Evolutionary conservation across 768 basidiomycete genomes (phyloP).

Genomic region (Xerocomellus intermedius): DNA sequence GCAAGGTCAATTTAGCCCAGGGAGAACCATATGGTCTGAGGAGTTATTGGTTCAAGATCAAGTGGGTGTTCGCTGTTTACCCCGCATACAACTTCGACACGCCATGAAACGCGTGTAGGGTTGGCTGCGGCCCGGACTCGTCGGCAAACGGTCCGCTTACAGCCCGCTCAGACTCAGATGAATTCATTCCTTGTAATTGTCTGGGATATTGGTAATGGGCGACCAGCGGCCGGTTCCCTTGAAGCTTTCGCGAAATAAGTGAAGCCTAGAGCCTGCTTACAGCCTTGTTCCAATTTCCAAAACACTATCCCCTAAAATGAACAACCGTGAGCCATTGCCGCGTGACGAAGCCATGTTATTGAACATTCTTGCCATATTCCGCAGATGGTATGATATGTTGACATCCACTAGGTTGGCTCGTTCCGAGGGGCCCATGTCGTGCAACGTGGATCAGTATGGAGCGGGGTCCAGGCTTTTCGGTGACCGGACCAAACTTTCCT

Average conservation of each 20-base stretch:
- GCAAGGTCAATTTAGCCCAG: neutral
- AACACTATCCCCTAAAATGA: neutral
- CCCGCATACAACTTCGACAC: neutral
- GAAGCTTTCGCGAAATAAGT: neutral
- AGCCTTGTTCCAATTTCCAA: slow-evolving; percentile 1
- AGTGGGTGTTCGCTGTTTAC: neutral
- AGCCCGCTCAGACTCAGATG: neutral
- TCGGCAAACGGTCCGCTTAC: neutral
- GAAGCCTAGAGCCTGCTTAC: neutral
- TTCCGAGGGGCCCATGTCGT: slow-evolving; percentile 1
- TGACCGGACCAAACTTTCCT: slow-evolving; percentile 9
- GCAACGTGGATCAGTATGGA: slow-evolving; percentile 6
- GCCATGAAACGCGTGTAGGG: no score
- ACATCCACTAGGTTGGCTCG: neutral
- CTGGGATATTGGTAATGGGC: neutral
- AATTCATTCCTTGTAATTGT: neutral
- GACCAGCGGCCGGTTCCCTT: neutral
- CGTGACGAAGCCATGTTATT: slow-evolving; percentile 1
- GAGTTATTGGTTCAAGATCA: neutral
- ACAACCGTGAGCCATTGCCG: slow-evolving; percentile 8
- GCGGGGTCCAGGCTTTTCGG: slow-evolving; percentile 3
- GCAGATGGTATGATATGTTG: neutral
- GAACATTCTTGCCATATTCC: slow-evolving; percentile 4
- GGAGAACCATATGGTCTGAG: neutral
- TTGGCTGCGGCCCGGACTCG: neutral